phyloP scores from a whole-genome alignment of 2,329 filamentous ascomycete genomes.

The Septoria petroselini region DNA sequence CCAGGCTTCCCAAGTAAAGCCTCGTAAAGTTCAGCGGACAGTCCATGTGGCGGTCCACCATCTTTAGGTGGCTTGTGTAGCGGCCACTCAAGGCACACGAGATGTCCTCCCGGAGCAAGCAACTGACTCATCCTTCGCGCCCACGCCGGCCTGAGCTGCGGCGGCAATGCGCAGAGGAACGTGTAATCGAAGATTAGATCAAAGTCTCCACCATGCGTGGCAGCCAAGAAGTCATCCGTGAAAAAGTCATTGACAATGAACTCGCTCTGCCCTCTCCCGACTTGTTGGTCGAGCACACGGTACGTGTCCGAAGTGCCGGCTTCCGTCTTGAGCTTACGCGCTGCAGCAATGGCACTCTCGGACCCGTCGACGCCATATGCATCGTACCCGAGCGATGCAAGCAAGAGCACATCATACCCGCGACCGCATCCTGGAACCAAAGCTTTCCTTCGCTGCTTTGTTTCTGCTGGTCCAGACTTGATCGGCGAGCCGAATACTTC shows the following conservation, averaged over 20 bases:
- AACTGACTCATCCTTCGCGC: constrained; percentile 55
- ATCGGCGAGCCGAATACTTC: constrained; percentile 28
- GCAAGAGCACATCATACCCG: constrained; percentile 75
- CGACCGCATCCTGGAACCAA: constrained; percentile 79
- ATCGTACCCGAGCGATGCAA: constrained; percentile 73
- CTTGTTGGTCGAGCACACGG: constrained; percentile 40
- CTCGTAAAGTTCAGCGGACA: constrained; percentile 67
- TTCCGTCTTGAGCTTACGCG: constrained; percentile 43
- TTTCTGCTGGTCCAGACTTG: constrained; percentile 11
- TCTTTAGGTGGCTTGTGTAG: constrained; percentile 52
- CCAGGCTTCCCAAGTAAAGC: constrained; percentile 70
- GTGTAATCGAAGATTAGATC: constrained; percentile 66
- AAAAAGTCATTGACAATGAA: constrained; percentile 68
- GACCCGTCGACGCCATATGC: constrained; percentile 71
- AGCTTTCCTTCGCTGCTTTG: constrained; percentile 50
- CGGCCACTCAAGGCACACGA: constrained; percentile 74
- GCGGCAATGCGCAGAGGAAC: constrained; percentile 60
- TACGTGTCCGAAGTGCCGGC: constrained; percentile 44
- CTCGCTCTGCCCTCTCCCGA: constrained; percentile 51
- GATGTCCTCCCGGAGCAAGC: constrained; percentile 50
- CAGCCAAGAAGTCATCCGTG: constrained; percentile 54
- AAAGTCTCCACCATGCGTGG: constrained; percentile 49
- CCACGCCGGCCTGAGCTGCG: constrained; percentile 56
- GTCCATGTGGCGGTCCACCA: constrained; percentile 69
- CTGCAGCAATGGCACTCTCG: constrained; percentile 48